phyloP scores from a whole-genome alignment of 805 yeast species.

The Ogataea paraovalis region DNA sequence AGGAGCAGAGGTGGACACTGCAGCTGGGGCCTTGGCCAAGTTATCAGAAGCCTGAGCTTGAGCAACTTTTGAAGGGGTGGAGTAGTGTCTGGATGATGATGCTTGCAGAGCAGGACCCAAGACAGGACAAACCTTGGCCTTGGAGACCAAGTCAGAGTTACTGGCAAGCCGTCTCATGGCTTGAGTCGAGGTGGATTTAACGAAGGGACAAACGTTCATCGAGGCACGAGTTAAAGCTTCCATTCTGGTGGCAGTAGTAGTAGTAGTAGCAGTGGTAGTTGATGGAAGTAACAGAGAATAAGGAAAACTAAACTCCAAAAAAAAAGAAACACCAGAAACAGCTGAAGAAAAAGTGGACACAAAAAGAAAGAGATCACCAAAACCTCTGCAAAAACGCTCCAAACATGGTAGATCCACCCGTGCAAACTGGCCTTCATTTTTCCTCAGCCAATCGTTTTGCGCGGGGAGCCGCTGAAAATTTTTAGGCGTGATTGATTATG shows the following conservation, averaged over 20 bases:
- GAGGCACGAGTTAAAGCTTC: conserved; percentile 77
- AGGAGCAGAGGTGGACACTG: conserved; percentile 22
- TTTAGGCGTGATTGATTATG: not conserved
- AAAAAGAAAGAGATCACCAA: too few species aligned
- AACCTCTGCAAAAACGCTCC: too few species aligned
- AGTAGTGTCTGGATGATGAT: conserved; percentile 33
- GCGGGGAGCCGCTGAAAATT: not conserved
- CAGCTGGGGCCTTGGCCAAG: conserved; percentile 21
- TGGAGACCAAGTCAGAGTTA: conserved; percentile 41
- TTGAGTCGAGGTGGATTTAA: conserved; percentile 52
- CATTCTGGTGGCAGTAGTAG: conserved; percentile 40
- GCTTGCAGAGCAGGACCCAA: conserved; percentile 71
- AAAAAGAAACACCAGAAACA: too few species aligned
- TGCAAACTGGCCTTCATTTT: too few species aligned
- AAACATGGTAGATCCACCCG: too few species aligned
- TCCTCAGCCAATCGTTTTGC: not conserved
- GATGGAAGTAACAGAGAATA: not conserved
- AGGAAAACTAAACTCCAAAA: too few species aligned
- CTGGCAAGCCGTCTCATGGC: conserved; percentile 55
- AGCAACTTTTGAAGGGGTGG: conserved; percentile 42
- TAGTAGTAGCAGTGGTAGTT: not conserved
- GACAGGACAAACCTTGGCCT: conserved; percentile 83
- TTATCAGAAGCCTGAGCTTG: conserved; percentile 43
- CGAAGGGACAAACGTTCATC: conserved; percentile 78
- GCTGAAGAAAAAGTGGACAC: too few species aligned